These are phyloP conservation scores for Kandelia obovata DNA, from an alignment of 345 rosid species.

Conservation along the genomic window DNA sequence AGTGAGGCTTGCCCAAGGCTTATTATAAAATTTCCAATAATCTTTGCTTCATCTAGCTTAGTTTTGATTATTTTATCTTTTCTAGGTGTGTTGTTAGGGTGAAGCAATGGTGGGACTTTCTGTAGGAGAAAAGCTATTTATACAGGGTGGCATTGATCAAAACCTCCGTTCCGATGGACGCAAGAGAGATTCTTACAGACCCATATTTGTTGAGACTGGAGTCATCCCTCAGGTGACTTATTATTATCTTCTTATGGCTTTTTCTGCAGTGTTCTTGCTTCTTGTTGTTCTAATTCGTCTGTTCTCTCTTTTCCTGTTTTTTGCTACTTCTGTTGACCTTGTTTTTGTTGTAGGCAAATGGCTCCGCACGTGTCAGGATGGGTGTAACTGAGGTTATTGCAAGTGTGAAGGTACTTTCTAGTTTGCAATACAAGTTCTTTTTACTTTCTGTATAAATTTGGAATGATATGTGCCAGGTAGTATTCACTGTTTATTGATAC, in stretches of 20 bases:
- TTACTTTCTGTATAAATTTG: neutral
- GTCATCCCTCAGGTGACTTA: conserved; percentile 77
- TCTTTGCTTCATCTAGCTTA: too few species aligned
- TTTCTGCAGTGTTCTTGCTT: neutral
- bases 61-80: neutral
- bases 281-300: neutral
- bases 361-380: conserved; percentile 73
- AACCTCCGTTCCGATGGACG: conserved; percentile 82
- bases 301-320: neutral
- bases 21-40: too few species aligned
- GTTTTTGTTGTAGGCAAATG: conserved; percentile 61
- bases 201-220: conserved; percentile 66
- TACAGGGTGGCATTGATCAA: conserved; percentile 80
- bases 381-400: conserved; percentile 93
- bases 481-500: neutral
- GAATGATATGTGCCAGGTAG: neutral
- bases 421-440: neutral
- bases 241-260: conserved; percentile 1
- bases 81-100: neutral
- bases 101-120: conserved; percentile 76
- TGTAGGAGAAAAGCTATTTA: conserved; percentile 59
- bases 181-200: conserved; percentile 60
- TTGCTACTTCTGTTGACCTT: neutral
- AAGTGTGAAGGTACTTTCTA: conserved; percentile 69
- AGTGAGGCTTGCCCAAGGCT: too few species aligned